These are phyloP conservation scores for Pyrenopolyporus hunteri DNA, from an alignment of 495 filamentous ascomycete species.

Conservation along the genomic window DNA sequence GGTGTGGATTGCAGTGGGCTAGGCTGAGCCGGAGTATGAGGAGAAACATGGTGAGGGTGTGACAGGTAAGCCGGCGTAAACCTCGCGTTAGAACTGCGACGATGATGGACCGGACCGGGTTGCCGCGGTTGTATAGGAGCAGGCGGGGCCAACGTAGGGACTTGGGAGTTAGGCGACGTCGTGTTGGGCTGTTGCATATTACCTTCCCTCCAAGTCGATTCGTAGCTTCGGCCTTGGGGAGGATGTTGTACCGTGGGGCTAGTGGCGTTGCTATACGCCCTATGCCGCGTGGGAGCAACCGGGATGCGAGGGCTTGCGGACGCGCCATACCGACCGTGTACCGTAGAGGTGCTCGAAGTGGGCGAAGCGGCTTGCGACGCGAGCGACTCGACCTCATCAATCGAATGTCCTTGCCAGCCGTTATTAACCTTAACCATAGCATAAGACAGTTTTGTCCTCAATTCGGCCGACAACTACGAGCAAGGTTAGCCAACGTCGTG, in stretches of 20 bases:
- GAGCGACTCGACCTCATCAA: slow-evolving; percentile 72
- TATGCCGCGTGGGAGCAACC: slow-evolving; percentile 38
- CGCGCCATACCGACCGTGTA: slow-evolving; percentile 55
- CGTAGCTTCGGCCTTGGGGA: slow-evolving; percentile 45
- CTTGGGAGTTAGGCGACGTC: slow-evolving; percentile 36
- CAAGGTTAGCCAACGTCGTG: slow-evolving; percentile 31
- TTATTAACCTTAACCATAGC: slow-evolving; percentile 90
- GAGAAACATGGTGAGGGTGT: slow-evolving; percentile 45
- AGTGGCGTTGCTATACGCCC: slow-evolving; percentile 45
- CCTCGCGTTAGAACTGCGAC: slow-evolving; percentile 47
- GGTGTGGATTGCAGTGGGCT: slow-evolving; percentile 44
- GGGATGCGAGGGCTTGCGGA: slow-evolving; percentile 55
- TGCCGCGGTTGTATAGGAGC: slow-evolving; percentile 61
- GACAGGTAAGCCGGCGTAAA: slow-evolving; percentile 49
- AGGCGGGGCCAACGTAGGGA: slow-evolving; percentile 61
- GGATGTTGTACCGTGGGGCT: slow-evolving; percentile 37
- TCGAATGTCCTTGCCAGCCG: slow-evolving; percentile 73
- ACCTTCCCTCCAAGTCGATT: slow-evolving; percentile 53
- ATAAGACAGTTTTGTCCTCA: slow-evolving; percentile 82
- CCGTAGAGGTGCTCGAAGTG: slow-evolving; percentile 58
- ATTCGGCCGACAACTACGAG: slow-evolving; percentile 71
- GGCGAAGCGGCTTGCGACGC: slow-evolving; percentile 67
- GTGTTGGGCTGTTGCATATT: slow-evolving; percentile 26
- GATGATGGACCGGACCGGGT: slow-evolving; percentile 37
- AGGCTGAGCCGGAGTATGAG: slow-evolving; percentile 48